phyloP scores from a whole-genome alignment of 1,284 basidiomycete species.

The Takashimella tepidaria region DNA sequence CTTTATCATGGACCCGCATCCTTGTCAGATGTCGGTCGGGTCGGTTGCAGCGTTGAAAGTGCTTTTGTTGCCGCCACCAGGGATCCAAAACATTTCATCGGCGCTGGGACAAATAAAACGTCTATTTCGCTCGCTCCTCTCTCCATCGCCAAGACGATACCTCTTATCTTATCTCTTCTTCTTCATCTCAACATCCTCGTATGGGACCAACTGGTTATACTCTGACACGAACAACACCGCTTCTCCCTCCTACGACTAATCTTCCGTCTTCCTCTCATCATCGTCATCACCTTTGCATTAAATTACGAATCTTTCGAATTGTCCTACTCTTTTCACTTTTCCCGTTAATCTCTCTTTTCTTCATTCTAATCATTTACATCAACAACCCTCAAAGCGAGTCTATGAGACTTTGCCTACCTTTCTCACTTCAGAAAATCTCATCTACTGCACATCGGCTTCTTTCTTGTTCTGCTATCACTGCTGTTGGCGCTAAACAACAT shows the following conservation, averaged over 20 bases:
- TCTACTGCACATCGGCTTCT: slow-evolving; percentile 20
- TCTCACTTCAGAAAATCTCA: slow-evolving; percentile 28
- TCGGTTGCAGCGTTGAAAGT: no score
- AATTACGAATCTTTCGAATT: not conserved
- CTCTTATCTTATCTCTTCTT: not conserved
- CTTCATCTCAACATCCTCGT: not conserved
- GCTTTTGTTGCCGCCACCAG: no score
- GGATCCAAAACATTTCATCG: no score
- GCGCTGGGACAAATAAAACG: no score
- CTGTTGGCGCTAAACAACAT: slow-evolving; percentile 1
- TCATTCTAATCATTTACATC: slow-evolving; percentile 4
- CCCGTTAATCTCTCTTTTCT: not conserved
- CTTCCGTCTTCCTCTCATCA: not conserved
- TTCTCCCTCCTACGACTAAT: not conserved
- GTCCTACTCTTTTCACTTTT: not conserved
- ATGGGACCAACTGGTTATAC: not conserved
- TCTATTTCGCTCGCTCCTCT: no score
- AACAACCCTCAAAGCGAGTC: slow-evolving; percentile 11
- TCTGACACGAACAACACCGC: not conserved
- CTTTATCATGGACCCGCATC: no score
- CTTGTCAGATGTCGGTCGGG: no score
- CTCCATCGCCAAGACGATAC: not conserved
- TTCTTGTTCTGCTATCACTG: slow-evolving; percentile 14
- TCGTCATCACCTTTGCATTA: not conserved
- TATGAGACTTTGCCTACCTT: slow-evolving; percentile 38